Evolutionary conservation across 768 basidiomycete genomes (phyloP).

Genomic region (Suillus tomentosus): DNA sequence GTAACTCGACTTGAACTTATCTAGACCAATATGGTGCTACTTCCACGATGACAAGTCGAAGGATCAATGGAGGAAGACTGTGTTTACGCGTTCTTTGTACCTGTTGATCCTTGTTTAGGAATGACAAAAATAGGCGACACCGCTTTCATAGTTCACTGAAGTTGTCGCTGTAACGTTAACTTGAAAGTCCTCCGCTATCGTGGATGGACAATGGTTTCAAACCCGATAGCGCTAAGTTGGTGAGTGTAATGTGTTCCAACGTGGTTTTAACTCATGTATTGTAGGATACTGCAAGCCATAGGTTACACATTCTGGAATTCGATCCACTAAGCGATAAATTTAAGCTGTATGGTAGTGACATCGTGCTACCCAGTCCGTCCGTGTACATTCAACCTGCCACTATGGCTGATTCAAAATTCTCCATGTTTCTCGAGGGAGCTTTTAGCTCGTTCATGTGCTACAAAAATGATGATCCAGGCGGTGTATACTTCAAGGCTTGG

Average conservation of each 20-base stretch:
- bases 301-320: not conserved
- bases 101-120: not conserved
- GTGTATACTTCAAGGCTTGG: too few species aligned
- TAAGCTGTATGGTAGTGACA: not conserved
- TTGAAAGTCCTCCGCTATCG: not conserved
- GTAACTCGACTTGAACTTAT: not conserved
- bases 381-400: not conserved
- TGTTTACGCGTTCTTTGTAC: slow-evolving; percentile 8
- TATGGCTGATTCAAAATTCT: slow-evolving; percentile 18
- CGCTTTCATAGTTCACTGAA: too few species aligned
- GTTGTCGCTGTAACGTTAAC: not conserved
- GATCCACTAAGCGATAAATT: not conserved
- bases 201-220: not conserved
- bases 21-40: too few species aligned
- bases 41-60: not conserved
- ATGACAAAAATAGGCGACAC: not conserved
- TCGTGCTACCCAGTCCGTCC: not conserved
- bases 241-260: not conserved
- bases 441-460: slow-evolving; percentile 20
- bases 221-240: not conserved
- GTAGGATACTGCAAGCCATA: not conserved
- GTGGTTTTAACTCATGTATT: not conserved
- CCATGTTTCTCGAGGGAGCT: slow-evolving; percentile 18
- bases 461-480: slow-evolving; percentile 4
- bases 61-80: not conserved